phyloP scores from a whole-genome alignment of 306 rosid species.

The Corylus americana region DNA sequence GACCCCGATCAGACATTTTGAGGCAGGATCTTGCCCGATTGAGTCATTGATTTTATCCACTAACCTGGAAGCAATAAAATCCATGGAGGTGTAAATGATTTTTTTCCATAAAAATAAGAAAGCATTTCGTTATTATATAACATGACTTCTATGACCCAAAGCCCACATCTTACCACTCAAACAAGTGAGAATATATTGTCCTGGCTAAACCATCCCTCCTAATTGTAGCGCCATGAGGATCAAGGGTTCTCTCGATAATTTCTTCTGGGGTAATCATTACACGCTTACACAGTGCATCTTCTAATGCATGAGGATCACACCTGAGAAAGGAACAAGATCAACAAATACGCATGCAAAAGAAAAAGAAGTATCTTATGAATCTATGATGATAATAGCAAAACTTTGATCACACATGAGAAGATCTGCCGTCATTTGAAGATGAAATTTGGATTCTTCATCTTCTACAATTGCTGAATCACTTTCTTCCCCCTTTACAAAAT shows the following conservation, averaged over 20 bases:
- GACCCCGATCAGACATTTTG: conserved; percentile 76
- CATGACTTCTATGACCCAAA: conserved; percentile 14
- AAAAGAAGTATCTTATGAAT: conserved; percentile 14
- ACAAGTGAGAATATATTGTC: conserved; percentile 80
- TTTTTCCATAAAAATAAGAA: conserved; percentile 17
- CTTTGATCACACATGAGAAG: conserved; percentile 71
- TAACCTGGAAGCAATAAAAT: conserved; percentile 64
- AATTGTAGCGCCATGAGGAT: conserved; percentile 69
- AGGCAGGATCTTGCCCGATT: conserved; percentile 81
- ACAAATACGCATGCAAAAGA: conserved; percentile 15
- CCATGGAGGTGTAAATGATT: conserved; percentile 20
- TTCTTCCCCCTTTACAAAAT: too few species aligned
- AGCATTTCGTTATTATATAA: conserved; percentile 4
- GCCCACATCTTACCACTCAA: conserved; percentile 62
- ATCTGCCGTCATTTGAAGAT: conserved; percentile 82
- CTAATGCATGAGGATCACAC: conserved; percentile 67
- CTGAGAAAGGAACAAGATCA: conserved; percentile 43
- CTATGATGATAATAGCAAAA: conserved; percentile 29
- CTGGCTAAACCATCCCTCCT: conserved; percentile 94
- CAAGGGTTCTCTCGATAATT: conserved; percentile 78
- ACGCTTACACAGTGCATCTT: conserved; percentile 80
- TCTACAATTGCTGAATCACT: conserved; percentile 46
- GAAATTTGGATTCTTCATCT: conserved; percentile 71
- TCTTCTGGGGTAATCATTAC: conserved; percentile 92
- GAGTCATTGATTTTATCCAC: conserved; percentile 82